Percentiles rank a stretch among this genome's conserved stretches.
phyloP scores from a whole-genome alignment of 1,139 yeast species.

The Geotrichum siamense region DNA sequence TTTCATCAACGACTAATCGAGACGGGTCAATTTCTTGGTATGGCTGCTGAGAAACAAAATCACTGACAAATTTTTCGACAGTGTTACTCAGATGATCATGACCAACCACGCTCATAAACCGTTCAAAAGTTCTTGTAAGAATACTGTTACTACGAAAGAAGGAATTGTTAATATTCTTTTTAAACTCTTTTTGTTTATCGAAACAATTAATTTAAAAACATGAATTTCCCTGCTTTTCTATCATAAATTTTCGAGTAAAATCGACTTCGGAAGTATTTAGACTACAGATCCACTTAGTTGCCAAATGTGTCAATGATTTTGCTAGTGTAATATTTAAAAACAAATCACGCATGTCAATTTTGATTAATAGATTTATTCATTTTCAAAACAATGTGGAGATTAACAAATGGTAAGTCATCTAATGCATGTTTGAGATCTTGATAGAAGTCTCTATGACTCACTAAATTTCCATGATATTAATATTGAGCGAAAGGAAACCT shows the following conservation, averaged over 20 bases:
- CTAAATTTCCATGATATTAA: constrained; percentile 5
- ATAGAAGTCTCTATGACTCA: neutral
- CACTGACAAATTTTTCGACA: constrained; percentile 59
- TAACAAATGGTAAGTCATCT: neutral
- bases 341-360: constrained; percentile 4
- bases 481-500: constrained; percentile 5
- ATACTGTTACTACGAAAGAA: constrained; percentile 81
- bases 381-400: neutral
- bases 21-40: constrained; percentile 73
- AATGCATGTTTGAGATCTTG: neutral
- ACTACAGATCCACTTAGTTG: constrained; percentile 15
- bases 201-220: constrained; percentile 4
- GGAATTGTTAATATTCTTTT: constrained; percentile 45
- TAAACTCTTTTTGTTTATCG: constrained; percentile 6
- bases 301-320: neutral
- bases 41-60: constrained; percentile 44
- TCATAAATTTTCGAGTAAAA: constrained; percentile 5
- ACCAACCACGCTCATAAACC: constrained; percentile 69
- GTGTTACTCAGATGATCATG: constrained; percentile 68
- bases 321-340: constrained; percentile 7
- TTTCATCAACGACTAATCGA: constrained; percentile 32
- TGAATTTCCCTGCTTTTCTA: constrained; percentile 8
- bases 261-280: constrained; percentile 16
- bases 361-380: neutral
- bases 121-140: constrained; percentile 72